These are phyloP conservation scores for Candida pini DNA, from an alignment of 805 yeast genomes.

Conservation along the genomic window DNA sequence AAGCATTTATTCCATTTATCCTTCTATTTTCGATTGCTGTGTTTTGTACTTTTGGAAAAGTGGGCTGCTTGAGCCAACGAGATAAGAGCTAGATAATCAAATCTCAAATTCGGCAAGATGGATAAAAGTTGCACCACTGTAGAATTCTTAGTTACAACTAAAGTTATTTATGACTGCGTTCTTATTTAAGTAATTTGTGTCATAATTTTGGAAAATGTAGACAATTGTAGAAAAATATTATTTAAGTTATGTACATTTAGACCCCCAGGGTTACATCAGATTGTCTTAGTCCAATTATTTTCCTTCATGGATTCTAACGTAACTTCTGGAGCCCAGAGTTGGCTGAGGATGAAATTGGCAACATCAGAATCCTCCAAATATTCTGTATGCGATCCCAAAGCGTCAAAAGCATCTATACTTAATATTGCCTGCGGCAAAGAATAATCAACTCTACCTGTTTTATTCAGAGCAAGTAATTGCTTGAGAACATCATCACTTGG, in stretches of 20 bases:
- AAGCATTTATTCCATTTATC: too few relatives aligned
- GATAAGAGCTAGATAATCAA: too few relatives aligned
- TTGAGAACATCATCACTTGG: constrained; percentile 28
- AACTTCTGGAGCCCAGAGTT: constrained; percentile 32
- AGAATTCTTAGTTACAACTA: too few relatives aligned
- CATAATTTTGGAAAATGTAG: background rate
- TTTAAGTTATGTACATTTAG: too few relatives aligned
- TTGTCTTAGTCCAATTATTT: background rate
- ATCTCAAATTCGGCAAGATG: too few relatives aligned
- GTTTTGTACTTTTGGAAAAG: too few relatives aligned
- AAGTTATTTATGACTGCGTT: too few relatives aligned
- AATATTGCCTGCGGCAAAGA: constrained; percentile 70
- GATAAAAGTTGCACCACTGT: too few relatives aligned
- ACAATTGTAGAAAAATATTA: background rate
- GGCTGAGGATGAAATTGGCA: constrained; percentile 69
- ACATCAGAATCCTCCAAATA: constrained; percentile 85
- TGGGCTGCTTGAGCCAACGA: too few relatives aligned
- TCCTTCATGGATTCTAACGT: background rate
- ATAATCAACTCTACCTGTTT: constrained; percentile 78
- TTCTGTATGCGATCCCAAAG: constrained; percentile 81
- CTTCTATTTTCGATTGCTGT: too few relatives aligned
- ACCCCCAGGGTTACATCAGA: background rate
- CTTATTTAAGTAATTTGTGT: too few relatives aligned
- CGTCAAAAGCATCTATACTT: constrained; percentile 74
- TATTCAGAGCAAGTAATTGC: constrained; percentile 46